Evolutionary conservation across 305 asterid species (phyloP), one percentile per base, ranked within the genome.

Genomic region (Solanum chacoense): DNA sequence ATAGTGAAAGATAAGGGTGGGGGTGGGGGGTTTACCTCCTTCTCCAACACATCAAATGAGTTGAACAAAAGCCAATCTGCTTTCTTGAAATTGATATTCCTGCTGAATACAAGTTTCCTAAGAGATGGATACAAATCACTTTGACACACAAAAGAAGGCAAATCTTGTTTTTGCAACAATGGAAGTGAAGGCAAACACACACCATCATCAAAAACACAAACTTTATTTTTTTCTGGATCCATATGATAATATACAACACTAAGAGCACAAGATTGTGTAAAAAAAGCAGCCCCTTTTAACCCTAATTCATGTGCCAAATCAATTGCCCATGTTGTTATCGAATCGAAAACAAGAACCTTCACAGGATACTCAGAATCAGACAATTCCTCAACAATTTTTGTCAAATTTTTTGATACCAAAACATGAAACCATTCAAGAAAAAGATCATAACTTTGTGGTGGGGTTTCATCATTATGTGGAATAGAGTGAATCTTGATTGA

Each of bases 11-110:
- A 24, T 11, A 20, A 2, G 11, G 71, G 32, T 11, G 22, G 20
- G 8, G 7, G 35, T 16, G 26, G 0, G 13, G 35, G 0, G 26
- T 0, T 11, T 90, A 89, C 94, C 95, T 92, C 93, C 59, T 50
- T 79, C 79, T 93, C 95, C 18, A 93, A 85, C 69, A 14, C 83
- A 84, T 93, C 91, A 31, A 93, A 92, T 20, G 88, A 77, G 89
- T 93, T 92, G 90, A 92, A 91, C 31, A 93, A 91, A 42, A 89
- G 76, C 90, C 93, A 92, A 86, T 92, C 92, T 7, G 93, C 94
- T 67, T 85, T 76, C 24, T 88, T 89, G 13, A 92, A 90, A 87
- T 91, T 91, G 16, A 80, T 74, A 42, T 91, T 90, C 83, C 91
- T 90, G 11, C 86, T 88, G 6, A 84, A 88, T 0, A 87, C 88